phyloP scores from a whole-genome alignment of 371 early-diverging fungal genomes.

The Apophysomyces variabilis region DNA sequence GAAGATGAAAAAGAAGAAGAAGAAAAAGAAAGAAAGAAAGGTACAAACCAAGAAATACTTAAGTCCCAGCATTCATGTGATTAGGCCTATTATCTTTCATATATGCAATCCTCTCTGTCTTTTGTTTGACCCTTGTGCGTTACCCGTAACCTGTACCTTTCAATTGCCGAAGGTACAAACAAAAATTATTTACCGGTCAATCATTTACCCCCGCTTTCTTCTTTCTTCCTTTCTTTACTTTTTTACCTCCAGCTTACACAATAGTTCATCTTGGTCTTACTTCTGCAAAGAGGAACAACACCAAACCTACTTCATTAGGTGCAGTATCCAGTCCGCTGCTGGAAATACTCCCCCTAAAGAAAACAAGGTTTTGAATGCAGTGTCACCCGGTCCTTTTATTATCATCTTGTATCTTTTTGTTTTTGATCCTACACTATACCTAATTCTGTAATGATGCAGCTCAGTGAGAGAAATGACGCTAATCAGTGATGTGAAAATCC shows the following conservation, averaged over 20 bases:
- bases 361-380: neutral
- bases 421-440: neutral
- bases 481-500: neutral
- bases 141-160: neutral
- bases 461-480: neutral
- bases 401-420: neutral
- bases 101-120: too few species aligned
- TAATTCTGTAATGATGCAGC: neutral
- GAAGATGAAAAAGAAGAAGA: neutral
- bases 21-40: neutral
- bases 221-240: too few species aligned
- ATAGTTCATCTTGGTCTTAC: neutral
- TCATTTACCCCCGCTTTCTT: too few species aligned
- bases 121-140: neutral
- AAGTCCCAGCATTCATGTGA: neutral
- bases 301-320: neutral
- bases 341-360: neutral
- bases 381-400: conserved; percentile 2
- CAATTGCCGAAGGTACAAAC: neutral
- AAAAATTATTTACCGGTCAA: neutral
- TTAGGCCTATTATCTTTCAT: neutral
- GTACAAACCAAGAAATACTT: neutral
- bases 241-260: too few species aligned
- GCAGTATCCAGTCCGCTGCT: neutral
- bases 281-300: neutral